A percentile compares a stretch with the other conserved stretches of the same genome.
These are phyloP conservation scores for Lepidium didymum DNA, from an alignment of 345 rosid species.

Conservation along the genomic window DNA sequence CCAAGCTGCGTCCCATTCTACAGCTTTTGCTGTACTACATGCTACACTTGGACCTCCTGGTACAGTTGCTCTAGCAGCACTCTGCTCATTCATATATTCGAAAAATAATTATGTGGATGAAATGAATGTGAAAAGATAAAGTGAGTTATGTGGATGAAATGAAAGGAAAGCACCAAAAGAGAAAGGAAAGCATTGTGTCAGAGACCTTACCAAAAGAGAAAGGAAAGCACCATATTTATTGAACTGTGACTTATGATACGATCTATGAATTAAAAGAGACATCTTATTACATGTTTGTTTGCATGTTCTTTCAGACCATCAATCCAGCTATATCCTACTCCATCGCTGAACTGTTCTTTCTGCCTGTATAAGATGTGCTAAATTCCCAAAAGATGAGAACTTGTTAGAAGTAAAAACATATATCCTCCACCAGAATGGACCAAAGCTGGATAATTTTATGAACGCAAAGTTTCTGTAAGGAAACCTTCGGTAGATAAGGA, in stretches of 20 bases:
- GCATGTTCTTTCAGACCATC: conserved; percentile 83
- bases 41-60: conserved; percentile 92
- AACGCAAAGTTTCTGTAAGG: neutral
- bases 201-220: conserved; percentile 45
- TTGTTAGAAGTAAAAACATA: conserved; percentile 1
- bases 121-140: no score
- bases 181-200: conserved; percentile 66
- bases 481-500: conserved; percentile 78
- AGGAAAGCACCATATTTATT: neutral
- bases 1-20: conserved; percentile 85
- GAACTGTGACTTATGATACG: neutral
- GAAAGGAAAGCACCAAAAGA: no score
- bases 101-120: neutral
- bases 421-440: neutral
- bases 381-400: conserved; percentile 10
- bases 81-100: conserved; percentile 35
- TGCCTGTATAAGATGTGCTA: conserved; percentile 76
- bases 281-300: conserved; percentile 43
- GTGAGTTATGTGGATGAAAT: neutral
- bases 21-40: conserved; percentile 83
- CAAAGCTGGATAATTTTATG: neutral
- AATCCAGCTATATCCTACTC: conserved; percentile 88
- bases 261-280: neutral
- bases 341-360: conserved; percentile 89
- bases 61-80: conserved; percentile 71